Percentiles rank a stretch among this genome's conserved stretches.
These are phyloP conservation scores for Fragilariopsis cylindrus DNA, from an alignment of 108 stramenopile genomes.

Conservation along the genomic window DNA sequence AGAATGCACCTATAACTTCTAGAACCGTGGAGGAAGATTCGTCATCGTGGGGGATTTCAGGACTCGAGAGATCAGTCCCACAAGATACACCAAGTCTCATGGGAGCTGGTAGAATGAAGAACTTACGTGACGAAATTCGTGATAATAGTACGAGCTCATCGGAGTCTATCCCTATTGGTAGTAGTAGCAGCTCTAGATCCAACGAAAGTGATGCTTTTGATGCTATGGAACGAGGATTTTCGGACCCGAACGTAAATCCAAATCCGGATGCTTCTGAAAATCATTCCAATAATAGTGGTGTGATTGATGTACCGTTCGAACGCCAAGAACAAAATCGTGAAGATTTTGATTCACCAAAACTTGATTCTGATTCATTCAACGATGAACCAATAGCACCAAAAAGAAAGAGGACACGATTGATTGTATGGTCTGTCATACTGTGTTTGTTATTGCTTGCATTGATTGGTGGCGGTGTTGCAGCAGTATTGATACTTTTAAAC, in stretches of 20 bases:
- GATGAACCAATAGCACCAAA: neutral
- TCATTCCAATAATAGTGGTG: neutral
- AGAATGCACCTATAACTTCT: neutral
- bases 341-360: neutral
- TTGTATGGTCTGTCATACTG: neutral
- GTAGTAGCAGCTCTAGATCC: neutral
- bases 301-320: neutral
- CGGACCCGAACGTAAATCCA: too few relatives aligned
- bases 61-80: too few relatives aligned
- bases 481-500: conserved; percentile 6
- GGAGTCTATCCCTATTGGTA: neutral
- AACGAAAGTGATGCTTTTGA: neutral
- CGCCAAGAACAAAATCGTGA: neutral
- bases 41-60: neutral
- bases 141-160: neutral
- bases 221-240: conserved; percentile 6
- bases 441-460: conserved; percentile 7
- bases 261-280: too few relatives aligned
- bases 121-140: too few relatives aligned
- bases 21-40: conserved; percentile 7
- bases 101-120: too few relatives aligned
- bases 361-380: neutral
- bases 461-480: conserved; percentile 22
- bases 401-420: neutral
- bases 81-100: too few relatives aligned